Base-by-base conservation (phyloP, 345 rosid genomes). In the Combretum micranthum region DNA sequence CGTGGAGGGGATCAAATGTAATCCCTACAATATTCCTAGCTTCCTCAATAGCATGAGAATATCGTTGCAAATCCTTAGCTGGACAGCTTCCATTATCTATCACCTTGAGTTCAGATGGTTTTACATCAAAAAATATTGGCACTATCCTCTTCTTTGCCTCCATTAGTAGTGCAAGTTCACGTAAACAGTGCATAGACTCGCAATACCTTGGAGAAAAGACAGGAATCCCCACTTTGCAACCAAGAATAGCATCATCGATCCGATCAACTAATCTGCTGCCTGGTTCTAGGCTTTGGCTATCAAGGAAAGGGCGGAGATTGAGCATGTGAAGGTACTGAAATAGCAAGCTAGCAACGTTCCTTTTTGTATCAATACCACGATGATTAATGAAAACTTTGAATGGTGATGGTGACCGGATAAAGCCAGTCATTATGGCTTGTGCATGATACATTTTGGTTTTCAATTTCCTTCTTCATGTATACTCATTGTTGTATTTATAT, bases 361-460 rank as follows among this genome's bases (percentile, higher is more conserved):
- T 76, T 64, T 88, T 88, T 0, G 96, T 92, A 42, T 92, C 98
- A 5, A 69, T 75, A 1, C 95, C 88, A 0, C 98, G 77, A 50
- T 92, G 98, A 43, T 79, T 92, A 44, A 92, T 92, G 79, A 92
- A 92, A 4, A 92, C 76, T 15, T 88, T 90, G 23, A 83, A 83
- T 0, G 74, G 50, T 20, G 67, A n/a, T n/a, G n/a, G n/a, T n/a
- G n/a, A n/a, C n/a, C n/a, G n/a, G n/a, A n/a, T n/a, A n/a, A n/a
- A n/a, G n/a, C n/a, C n/a, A n/a, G n/a, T n/a, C n/a, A n/a, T n/a
- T n/a, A n/a, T n/a, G n/a, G n/a, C n/a, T n/a, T n/a, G n/a, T n/a
- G n/a, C n/a, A n/a, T n/a, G n/a, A n/a, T n/a, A n/a, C n/a, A n/a
- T n/a, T n/a, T n/a, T n/a, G n/a, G n/a, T n/a, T n/a, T n/a, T n/a